Base-by-base conservation (phyloP, 345 rosid genomes). In the Syzygium aromaticum region DNA sequence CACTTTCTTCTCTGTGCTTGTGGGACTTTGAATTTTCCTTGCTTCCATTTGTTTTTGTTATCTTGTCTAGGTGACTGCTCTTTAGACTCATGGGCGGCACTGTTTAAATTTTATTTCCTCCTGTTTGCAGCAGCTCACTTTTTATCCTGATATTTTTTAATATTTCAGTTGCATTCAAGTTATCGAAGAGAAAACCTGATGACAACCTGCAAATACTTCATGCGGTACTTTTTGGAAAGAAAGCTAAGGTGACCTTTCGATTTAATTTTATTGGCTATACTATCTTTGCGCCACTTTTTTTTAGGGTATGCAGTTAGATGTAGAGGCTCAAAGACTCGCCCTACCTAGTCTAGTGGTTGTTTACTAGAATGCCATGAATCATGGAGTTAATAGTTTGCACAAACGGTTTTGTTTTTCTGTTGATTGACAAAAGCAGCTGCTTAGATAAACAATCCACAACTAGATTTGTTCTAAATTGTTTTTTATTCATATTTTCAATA, bases 181-280 rank as follows among this genome's bases (percentile, higher is more conserved):
- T 98, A 89, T 96, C 99, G 82, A 96, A 96, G 98, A 95, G 96
- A 92, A 98, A 96, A 91, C 88, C 98, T 87, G 99, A 98, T 63
- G 99, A 95, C 86, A 95, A 93, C 89, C 95, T 98, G 87, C 95
- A 93, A 85, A 84, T 93, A 87, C 95, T 98, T 85, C 99, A 98
- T 84, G 87, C 91, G 33, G 90, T 98, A 88, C 96, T 98, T 73
- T 98, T 92, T 87, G 99, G 99, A 90, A 98, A 98, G 95, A 98
- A 96, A 92, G 99, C 94, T 86, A 98, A 98, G 99, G 99, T 98
- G 87, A 87, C 23, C 52, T 59, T 52, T 80, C 14, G 13, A 82
- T 87, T 54, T 63, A 56, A 33, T 22, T 63, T 10, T 54, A 14
- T 54, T 30, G 86, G 51, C 28, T 84, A 52, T 53, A 57, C 49